Evolutionary conservation across 371 early-diverging fungal genomes (phyloP).

Genomic region (Rhizopus microsporus): DNA sequence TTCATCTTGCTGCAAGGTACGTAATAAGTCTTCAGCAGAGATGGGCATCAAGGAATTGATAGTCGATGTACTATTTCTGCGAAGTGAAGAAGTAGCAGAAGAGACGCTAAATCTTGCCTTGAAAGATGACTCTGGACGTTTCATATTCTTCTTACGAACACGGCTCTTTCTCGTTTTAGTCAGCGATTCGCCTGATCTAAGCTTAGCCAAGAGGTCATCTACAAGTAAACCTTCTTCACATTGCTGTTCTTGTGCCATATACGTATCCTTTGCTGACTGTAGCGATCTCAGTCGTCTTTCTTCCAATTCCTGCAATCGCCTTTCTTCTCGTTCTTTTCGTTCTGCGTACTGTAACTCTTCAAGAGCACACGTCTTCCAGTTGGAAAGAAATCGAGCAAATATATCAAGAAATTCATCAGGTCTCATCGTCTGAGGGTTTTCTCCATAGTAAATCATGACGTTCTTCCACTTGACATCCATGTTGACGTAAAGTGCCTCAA

Average conservation of each 20-base stretch:
- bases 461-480: constrained; percentile 45
- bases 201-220: constrained; percentile 45
- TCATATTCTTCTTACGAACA: constrained; percentile 3
- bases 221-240: constrained; percentile 43
- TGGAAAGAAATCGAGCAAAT: constrained; percentile 27
- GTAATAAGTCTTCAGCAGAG: constrained; percentile 27
- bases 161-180: constrained; percentile 32
- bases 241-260: constrained; percentile 1
- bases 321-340: constrained; percentile 35
- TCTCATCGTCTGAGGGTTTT: constrained; percentile 36
- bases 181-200: constrained; percentile 38
- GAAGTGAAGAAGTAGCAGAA: constrained; percentile 6
- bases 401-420: constrained; percentile 40
- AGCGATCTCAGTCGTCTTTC: constrained; percentile 24
- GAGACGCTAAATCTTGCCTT: constrained; percentile 1
- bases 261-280: constrained; percentile 1
- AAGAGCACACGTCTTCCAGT: constrained; percentile 32
- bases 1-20: constrained; percentile 25
- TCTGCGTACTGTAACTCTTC: constrained; percentile 34
- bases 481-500: constrained; percentile 35
- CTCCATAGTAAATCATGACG: constrained; percentile 39
- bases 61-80: constrained; percentile 4
- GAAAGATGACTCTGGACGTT: not conserved
- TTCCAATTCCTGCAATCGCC: constrained; percentile 26
- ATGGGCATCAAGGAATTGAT: constrained; percentile 7